Percentiles rank a stretch among this genome's conserved stretches.
These are phyloP conservation scores for Aspergillus versicolor DNA, from an alignment of 2,329 filamentous ascomycete genomes.

Conservation along the genomic window DNA sequence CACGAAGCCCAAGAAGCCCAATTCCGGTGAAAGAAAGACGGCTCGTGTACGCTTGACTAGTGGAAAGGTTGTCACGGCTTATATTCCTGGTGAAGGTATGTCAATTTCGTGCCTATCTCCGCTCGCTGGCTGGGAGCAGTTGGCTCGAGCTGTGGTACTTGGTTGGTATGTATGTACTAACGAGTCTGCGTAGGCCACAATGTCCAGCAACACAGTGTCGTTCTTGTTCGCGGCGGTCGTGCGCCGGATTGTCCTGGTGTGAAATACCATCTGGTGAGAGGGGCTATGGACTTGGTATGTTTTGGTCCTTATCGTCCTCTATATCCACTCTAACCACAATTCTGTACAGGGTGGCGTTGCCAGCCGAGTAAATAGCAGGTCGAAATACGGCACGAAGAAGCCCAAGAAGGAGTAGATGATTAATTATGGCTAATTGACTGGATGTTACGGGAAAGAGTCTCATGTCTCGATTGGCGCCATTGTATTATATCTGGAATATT, in stretches of 20 bases:
- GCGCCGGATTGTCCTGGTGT: slow-evolving; percentile 98
- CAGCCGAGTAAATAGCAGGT: slow-evolving; percentile 77
- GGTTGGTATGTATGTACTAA: background rate
- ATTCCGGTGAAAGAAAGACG: slow-evolving; percentile 95
- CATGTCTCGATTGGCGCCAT: slow-evolving; percentile 6
- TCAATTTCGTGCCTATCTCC: slow-evolving; percentile 7
- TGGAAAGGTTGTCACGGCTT: slow-evolving; percentile 83
- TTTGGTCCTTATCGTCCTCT: background rate
- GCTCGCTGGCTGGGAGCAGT: background rate
- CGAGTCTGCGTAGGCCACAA: slow-evolving; percentile 67
- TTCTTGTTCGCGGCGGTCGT: slow-evolving; percentile 88
- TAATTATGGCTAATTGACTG: background rate
- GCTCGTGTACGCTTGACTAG: slow-evolving; percentile 86
- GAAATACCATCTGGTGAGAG: slow-evolving; percentile 88
- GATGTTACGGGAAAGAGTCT: background rate
- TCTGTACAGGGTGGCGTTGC: slow-evolving; percentile 76
- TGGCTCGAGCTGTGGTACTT: background rate
- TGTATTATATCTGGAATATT: slow-evolving; percentile 6
- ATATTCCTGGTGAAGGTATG: slow-evolving; percentile 88
- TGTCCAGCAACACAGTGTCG: slow-evolving; percentile 97
- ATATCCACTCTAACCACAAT: slow-evolving; percentile 25
- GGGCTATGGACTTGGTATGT: slow-evolving; percentile 87
- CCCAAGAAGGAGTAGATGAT: slow-evolving; percentile 69
- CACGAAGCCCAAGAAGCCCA: slow-evolving; percentile 96
- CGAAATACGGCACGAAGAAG: slow-evolving; percentile 99